Evolutionary conservation across 768 basidiomycete genomes (phyloP), one percentile per base, ranked within the genome.

Genomic region (Asterophora parasitica): DNA sequence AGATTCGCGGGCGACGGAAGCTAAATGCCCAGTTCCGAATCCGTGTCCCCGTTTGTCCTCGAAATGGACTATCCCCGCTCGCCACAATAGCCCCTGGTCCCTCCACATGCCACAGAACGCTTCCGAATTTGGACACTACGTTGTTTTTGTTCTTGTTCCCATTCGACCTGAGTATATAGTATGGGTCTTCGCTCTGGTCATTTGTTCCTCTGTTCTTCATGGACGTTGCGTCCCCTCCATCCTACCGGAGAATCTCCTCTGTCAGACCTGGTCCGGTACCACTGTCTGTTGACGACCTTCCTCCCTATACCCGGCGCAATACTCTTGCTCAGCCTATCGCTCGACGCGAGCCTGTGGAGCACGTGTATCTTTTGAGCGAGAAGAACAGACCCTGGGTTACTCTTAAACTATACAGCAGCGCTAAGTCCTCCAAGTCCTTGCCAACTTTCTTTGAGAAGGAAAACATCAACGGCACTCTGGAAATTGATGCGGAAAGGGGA

Each of bases 401-500:
- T 36, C 70, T 77, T 46, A 73, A 66, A 42, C 61, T 77, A 49
- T 64, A 60, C 58, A 78, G 76, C 65, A 76, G 75, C 55, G 77
- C 77, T 10, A 76, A 74, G 59, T 77, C 77, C 3, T 62, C 72
- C 8, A 74, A 72, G 46, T 76, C 74, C 43, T 61, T 77, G 28
- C 76, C 77, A 7, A 75, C 73, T 16, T 76, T 75, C 59, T 74
- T 72, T 56, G 76, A 79, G 67, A 78, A 75, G 64, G 76, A 78
- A 59, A 69, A 71, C 40, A 71, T 79, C 63, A 74, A 63, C 43
- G 76, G 75, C 35, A 64, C 61, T 33, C 63, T 79, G 39, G 71
- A 76, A 55, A 58, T 79, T 52, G 60, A 65, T 43, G 75, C 73
- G 20, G 75, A 77, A 53, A 72, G 68, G 61, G 75, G 74, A 23